A percentile compares a stretch with the other conserved stretches of the same genome.
These are phyloP conservation scores for Firmiana major DNA, from an alignment of 345 rosid genomes.

Conservation along the genomic window DNA sequence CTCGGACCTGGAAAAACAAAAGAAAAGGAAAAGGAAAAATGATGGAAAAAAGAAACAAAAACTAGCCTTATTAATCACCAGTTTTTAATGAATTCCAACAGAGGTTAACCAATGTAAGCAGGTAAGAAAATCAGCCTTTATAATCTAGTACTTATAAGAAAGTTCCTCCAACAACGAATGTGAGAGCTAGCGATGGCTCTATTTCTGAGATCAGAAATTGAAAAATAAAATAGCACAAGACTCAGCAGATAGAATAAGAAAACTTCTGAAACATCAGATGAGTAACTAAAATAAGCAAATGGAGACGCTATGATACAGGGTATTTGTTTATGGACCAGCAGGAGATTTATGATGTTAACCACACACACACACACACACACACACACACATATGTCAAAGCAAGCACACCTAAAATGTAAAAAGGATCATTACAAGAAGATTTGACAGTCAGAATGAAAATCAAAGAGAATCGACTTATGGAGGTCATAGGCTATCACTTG, in stretches of 20 bases:
- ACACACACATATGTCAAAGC: no score
- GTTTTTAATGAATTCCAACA: neutral
- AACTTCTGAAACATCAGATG: slow-evolving; percentile 1
- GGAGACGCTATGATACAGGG: neutral
- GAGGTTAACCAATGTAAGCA: neutral
- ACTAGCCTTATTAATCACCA: slow-evolving; percentile 9
- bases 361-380: neutral
- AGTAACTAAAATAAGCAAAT: neutral
- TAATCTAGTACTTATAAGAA: slow-evolving; percentile 8
- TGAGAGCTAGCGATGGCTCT: slow-evolving; percentile 5
- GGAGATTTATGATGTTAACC: neutral
- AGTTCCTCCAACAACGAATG: slow-evolving; percentile 4
- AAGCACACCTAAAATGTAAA: neutral
- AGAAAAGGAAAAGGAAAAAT: neutral
- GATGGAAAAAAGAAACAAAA: no score
- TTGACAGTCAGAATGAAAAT: neutral
- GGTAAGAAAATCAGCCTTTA: slow-evolving; percentile 6
- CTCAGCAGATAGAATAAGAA: neutral
- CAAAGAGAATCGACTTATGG: neutral
- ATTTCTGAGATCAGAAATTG: slow-evolving; percentile 14
- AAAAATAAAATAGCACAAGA: slow-evolving; percentile 6
- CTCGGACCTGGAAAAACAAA: neutral
- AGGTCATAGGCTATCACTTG: neutral
- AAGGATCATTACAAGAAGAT: neutral
- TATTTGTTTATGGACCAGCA: neutral